Percentiles rank a stretch among this genome's conserved stretches.
phyloP scores from a whole-genome alignment of 495 filamentous ascomycete species.

The Neurospora terricola region DNA sequence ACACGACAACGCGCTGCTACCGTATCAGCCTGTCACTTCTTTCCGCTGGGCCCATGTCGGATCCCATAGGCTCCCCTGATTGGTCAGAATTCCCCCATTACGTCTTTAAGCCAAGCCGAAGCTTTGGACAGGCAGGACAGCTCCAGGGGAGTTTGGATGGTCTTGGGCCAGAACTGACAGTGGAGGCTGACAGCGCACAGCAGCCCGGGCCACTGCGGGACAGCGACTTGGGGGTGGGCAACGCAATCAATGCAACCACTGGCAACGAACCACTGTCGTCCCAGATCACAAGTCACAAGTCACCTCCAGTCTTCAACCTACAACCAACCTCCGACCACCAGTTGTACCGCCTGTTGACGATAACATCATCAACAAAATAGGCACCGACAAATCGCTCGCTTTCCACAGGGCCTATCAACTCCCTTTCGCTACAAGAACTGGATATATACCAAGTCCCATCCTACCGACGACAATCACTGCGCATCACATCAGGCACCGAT shows the following conservation, averaged over 20 bases:
- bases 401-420: not conserved
- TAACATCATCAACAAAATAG: not conserved
- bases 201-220: not conserved
- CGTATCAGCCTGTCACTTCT: not conserved
- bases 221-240: not conserved
- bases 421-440: not conserved
- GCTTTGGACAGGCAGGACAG: not conserved
- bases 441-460: not conserved
- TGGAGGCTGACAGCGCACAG: not conserved
- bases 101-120: not conserved
- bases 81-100: not conserved
- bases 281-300: not conserved
- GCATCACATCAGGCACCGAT: not conserved
- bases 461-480: not conserved
- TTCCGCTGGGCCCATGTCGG: not conserved
- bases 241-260: not conserved
- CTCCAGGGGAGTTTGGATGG: not conserved
- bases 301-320: not conserved
- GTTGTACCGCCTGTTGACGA: not conserved
- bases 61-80: not conserved
- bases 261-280: not conserved
- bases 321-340: not conserved
- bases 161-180: not conserved
- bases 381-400: not conserved
- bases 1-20: not conserved